Conservation (phyloP, 1,284 basidiomycete species). For the Ganoderma sp. region DNA sequence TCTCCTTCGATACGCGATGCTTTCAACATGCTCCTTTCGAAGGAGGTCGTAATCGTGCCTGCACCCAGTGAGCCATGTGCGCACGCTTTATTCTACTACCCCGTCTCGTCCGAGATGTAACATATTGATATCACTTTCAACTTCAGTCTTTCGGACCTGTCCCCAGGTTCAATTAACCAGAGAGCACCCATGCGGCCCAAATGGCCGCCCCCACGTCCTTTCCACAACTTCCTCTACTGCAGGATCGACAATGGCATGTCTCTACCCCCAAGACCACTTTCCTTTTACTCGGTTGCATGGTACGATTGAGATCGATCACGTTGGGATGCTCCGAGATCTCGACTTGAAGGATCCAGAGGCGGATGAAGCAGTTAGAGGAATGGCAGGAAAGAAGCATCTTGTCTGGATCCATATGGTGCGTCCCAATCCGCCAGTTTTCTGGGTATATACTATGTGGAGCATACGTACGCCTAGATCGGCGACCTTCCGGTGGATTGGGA, state of each 20-base stretch:
- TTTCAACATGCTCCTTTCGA: background rate
- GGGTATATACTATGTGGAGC: background rate
- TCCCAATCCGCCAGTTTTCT: background rate
- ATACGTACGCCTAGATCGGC: background rate
- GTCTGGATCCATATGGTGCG: constrained; percentile 3
- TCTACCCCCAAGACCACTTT: background rate
- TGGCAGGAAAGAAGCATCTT: background rate
- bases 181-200: too few relatives aligned
- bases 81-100: background rate
- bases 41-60: background rate
- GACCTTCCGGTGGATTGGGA: background rate
- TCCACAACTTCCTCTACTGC: background rate
- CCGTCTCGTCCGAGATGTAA: background rate
- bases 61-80: background rate
- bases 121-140: too few relatives aligned
- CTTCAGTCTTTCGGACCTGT: too few relatives aligned
- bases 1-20: background rate
- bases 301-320: background rate
- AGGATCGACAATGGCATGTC: background rate
- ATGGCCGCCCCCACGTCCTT: background rate
- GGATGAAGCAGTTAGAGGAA: background rate
- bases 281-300: background rate
- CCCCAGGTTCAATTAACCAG: too few relatives aligned
- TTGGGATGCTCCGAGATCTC: background rate
- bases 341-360: background rate